These are phyloP conservation scores for Fusarium concolor DNA, from an alignment of 2,329 filamentous ascomycete species.

Conservation along the genomic window DNA sequence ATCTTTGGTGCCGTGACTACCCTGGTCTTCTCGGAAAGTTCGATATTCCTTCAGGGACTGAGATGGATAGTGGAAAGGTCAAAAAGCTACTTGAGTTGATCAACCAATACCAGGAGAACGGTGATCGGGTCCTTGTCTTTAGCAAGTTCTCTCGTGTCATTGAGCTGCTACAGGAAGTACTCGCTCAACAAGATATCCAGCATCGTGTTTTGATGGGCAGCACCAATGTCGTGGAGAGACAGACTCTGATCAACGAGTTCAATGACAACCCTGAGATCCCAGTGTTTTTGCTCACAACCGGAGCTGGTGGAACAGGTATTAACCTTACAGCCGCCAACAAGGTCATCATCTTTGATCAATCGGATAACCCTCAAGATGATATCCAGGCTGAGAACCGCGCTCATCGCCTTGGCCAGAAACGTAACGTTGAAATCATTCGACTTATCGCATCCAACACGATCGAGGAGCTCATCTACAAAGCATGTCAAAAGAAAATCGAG, in stretches of 20 bases:
- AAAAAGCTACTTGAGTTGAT: slow-evolving; percentile 81
- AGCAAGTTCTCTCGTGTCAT: slow-evolving; percentile 93
- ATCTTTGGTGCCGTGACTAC: slow-evolving; percentile 73
- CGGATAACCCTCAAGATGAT: slow-evolving; percentile 98
- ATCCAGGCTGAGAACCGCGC: slow-evolving; percentile 98
- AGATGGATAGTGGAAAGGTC: slow-evolving; percentile 84
- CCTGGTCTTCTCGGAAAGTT: slow-evolving; percentile 61
- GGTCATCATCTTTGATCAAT: slow-evolving; percentile 95
- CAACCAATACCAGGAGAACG: slow-evolving; percentile 77
- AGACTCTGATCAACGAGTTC: slow-evolving; percentile 90
- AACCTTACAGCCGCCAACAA: slow-evolving; percentile 97
- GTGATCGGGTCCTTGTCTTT: slow-evolving; percentile 90
- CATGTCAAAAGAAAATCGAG: slow-evolving; percentile 92
- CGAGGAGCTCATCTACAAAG: slow-evolving; percentile 91
- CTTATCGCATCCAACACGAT: slow-evolving; percentile 85
- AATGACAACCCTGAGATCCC: slow-evolving; percentile 80
- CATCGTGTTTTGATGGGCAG: slow-evolving; percentile 90
- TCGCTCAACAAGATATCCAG: slow-evolving; percentile 76
- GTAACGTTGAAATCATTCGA: slow-evolving; percentile 89
- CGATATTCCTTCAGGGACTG: slow-evolving; percentile 65
- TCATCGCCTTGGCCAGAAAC: slow-evolving; percentile 90
- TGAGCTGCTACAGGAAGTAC: slow-evolving; percentile 86
- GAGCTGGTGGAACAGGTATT: slow-evolving; percentile 95
- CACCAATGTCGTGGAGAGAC: slow-evolving; percentile 84
- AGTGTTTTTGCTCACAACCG: slow-evolving; percentile 92